Base-by-base conservation (phyloP, 495 filamentous ascomycete species). In the Extremus antarcticus region DNA sequence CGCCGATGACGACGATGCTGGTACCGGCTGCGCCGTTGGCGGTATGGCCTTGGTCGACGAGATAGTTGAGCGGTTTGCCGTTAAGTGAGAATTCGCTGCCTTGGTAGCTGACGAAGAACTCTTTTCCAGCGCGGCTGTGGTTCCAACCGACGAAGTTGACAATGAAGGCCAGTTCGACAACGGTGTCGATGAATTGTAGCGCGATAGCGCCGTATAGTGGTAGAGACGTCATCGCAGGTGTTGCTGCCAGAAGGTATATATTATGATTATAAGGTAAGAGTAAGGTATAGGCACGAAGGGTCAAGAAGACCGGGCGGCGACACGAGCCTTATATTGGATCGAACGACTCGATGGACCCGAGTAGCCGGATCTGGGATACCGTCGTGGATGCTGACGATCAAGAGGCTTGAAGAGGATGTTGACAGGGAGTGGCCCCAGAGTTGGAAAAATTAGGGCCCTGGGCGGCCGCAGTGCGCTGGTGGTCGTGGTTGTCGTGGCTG, bases 11-110 rank as follows among this genome's bases (percentile, higher is more conserved):
- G 21, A 61, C 47, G 45, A 61, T 53, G 22, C 8, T 53, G 3
- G 58, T 57, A 41, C 58, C 58, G 22, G 54, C 58, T 2, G 58
- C 58, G 45, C 58, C 58, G 50, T 61, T 61, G 39, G 48, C 29
- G 17, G 58, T 54, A 23, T 61, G 58, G 50, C 58, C 58, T 48
- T 61, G 58, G 40, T 61, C 38, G 35, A 17, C 32, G 41, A 61
- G 53, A 24, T 53, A 43, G 32, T 40, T 25, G 32, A 25, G 46
- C 25, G 58, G 58, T 38, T 61, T 61, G 49, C 58, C 58, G 43
- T 57, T 49, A 0, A 61, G 58, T 1, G 40, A 49, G 50, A 61
- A 61, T 8, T 48, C 23, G 10, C 25, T 25, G 29, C 48, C 48
- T 10, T 19, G 10, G 3, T 9, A 19, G 25, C 21, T 16, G 29